Conservation (phyloP, 139 green algal species). For the Chlamydomonas sp. region DNA sequence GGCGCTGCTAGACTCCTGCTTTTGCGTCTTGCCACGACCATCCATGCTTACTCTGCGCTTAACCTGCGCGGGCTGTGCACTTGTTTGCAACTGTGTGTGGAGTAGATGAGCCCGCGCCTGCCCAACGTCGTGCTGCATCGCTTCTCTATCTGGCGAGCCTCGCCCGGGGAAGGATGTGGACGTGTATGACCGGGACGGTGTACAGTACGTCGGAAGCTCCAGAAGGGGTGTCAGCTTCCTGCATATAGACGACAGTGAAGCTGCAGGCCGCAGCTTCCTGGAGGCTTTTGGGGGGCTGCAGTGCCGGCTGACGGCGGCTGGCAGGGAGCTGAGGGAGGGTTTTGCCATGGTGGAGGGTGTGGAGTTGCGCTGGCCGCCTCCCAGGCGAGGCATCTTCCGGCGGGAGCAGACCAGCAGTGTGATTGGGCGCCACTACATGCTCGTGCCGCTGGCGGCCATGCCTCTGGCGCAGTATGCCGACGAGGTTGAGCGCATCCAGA, state of each 20-base stretch:
- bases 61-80: no score
- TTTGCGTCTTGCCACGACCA: no score
- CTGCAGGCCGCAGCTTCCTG: background rate
- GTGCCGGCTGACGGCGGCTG: background rate
- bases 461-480: background rate
- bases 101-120: no score
- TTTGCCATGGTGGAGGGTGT: background rate
- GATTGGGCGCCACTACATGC: background rate
- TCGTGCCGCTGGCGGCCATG: background rate
- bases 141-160: no score
- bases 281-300: background rate
- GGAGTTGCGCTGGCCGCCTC: background rate
- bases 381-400: background rate
- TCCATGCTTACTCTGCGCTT: no score
- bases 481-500: background rate
- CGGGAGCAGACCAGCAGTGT: background rate
- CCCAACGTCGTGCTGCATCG: no score
- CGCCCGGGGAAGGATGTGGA: no score
- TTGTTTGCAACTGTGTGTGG: no score
- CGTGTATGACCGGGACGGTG: no score
- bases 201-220: no score
- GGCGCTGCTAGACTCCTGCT: no score
- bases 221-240: no score
- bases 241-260: background rate
- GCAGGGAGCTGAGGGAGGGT: background rate